A percentile compares a stretch with the other conserved stretches of the same genome.
phyloP scores from a whole-genome alignment of 1,139 yeast genomes.

The Pichia norvegensis region DNA sequence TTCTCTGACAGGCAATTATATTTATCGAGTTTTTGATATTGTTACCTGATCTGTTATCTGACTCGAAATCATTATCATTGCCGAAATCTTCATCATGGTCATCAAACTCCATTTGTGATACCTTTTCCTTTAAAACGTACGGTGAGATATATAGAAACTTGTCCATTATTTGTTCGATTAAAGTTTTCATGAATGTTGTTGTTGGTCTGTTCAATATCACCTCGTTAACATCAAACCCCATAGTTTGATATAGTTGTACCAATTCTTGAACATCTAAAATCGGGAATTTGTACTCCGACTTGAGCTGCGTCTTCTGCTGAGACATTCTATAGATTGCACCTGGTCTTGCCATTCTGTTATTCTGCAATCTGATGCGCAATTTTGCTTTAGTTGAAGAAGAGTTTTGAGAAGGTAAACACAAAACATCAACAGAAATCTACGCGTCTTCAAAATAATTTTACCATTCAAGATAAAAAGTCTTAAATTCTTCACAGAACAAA shows the following conservation, averaged over 20 bases:
- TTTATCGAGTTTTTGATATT: constrained; percentile 33
- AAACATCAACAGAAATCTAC: too few relatives aligned
- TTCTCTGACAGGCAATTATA: constrained; percentile 49
- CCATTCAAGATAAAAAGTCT: too few relatives aligned
- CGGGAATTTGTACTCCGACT: constrained; percentile 42
- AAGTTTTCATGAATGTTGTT: constrained; percentile 48
- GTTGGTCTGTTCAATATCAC: constrained; percentile 62
- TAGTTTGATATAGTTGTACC: constrained; percentile 22
- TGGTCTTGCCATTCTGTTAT: constrained; percentile 26
- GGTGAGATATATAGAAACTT: constrained; percentile 58
- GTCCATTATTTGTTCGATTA: constrained; percentile 68
- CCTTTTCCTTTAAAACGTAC: constrained; percentile 33
- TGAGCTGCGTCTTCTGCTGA: constrained; percentile 4
- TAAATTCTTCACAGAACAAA: too few relatives aligned
- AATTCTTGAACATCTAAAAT: constrained; percentile 54
- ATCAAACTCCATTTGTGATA: constrained; percentile 26
- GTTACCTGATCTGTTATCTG: neutral
- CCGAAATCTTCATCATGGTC: constrained; percentile 1
- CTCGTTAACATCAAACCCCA: constrained; percentile 46
- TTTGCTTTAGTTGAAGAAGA: neutral
- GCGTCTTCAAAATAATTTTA: too few relatives aligned
- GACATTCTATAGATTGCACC: constrained; percentile 25
- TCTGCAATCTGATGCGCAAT: neutral
- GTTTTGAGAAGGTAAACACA: neutral
- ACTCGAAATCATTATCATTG: neutral